phyloP scores from a whole-genome alignment of 768 basidiomycete species.

The Psilocybe sp. region DNA sequence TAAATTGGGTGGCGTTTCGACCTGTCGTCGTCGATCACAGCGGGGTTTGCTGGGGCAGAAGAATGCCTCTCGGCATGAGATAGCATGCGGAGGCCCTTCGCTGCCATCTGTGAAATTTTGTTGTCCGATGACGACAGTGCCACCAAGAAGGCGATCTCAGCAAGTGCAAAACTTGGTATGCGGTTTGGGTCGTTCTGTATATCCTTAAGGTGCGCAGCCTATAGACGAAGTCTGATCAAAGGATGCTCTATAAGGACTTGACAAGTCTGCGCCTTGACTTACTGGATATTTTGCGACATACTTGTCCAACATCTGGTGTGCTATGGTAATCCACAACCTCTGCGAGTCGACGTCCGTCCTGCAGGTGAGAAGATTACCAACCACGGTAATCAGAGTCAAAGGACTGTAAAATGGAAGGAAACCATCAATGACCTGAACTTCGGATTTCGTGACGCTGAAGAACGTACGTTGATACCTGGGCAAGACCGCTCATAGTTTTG shows the following conservation, averaged over 20 bases:
- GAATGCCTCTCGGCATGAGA: constrained; percentile 66
- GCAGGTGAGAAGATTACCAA: constrained; percentile 55
- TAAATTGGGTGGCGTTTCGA: constrained; percentile 72
- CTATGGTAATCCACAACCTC: constrained; percentile 65
- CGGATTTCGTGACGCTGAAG: not conserved
- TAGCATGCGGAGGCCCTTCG: constrained; percentile 64
- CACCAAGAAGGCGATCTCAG: constrained; percentile 72
- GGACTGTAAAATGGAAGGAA: constrained; percentile 31
- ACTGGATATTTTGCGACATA: constrained; percentile 52
- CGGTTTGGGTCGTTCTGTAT: constrained; percentile 53
- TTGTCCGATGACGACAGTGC: constrained; percentile 69
- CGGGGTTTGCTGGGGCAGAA: constrained; percentile 48
- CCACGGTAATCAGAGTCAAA: constrained; percentile 44
- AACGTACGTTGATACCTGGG: constrained; percentile 48
- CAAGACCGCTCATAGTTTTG: constrained; percentile 35
- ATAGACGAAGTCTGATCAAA: not conserved
- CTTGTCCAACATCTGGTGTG: constrained; percentile 56
- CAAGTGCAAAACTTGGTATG: constrained; percentile 60
- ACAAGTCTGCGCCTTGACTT: constrained; percentile 11
- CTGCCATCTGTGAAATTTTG: constrained; percentile 64
- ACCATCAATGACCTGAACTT: not conserved
- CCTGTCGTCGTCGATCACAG: constrained; percentile 56
- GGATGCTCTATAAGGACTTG: not conserved
- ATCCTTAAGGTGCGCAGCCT: constrained; percentile 43
- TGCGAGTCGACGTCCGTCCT: constrained; percentile 61